Base-by-base conservation (phyloP, 257 asterid species). In the Thymus quinquecostatus region DNA sequence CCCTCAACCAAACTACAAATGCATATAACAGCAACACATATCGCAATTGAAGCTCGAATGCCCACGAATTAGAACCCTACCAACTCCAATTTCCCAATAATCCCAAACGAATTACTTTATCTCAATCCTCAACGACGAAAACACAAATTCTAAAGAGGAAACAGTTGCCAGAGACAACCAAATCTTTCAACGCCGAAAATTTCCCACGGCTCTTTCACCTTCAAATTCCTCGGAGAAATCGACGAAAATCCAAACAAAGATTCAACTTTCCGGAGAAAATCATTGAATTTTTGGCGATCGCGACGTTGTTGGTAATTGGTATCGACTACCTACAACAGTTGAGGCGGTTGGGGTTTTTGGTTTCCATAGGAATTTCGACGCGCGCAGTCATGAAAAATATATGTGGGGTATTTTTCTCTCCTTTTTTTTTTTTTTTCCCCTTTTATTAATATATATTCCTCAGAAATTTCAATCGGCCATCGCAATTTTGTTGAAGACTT, bases 1-100 rank as follows among this genome's bases (percentile, higher is more conserved):
- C 56, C 60, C 69, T 66, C 54, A 47, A 51, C 38, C 66, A 13
- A 69, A 33, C 60, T 49, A 5, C n/a, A 79, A 60, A 47, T 43
- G 78, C 72, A 66, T 61, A 32, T 45, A 50, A 47, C 71, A 61
- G 59, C 32, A 55, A 71, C 60, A 2, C 54, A 28, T 43, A 3
- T 13, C 21, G 21, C 8, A 34, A 36, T 38, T 7, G 50, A 68
- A 12, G 28, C 50, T 45, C 61, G 66, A 44, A 36, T 38, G 27
- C 53, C 12, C 33, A 8, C 59, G 9, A 48, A 71, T 57, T 11
- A 47, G 21, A 70, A 68, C n/a, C 64, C 72, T 8, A 58, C 49
- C 48, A 51, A 62, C 77, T 53, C 62, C 55, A 27, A n/a, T 43
- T 28, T 40, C 8, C 10, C 27, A 34, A 12, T 1, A 59, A 27